These are phyloP conservation scores for Auriculariales sp. DNA, from an alignment of 768 basidiomycete species.

Conservation along the genomic window DNA sequence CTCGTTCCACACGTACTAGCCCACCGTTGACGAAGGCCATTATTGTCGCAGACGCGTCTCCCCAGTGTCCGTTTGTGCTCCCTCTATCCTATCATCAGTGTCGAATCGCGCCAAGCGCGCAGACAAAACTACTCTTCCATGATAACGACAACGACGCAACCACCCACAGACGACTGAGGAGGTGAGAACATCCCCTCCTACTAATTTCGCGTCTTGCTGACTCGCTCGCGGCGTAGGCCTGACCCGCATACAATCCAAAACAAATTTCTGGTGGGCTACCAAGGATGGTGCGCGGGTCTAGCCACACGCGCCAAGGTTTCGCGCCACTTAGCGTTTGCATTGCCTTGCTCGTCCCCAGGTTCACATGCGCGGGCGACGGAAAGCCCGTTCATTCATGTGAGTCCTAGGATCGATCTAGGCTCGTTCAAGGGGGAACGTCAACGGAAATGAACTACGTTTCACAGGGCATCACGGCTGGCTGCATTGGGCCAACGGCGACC, in stretches of 20 bases:
- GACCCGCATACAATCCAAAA: conserved; percentile 67
- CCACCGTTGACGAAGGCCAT: too few relatives aligned
- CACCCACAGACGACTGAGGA: too few relatives aligned
- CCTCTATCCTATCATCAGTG: too few relatives aligned
- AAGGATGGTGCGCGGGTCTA: conserved; percentile 51
- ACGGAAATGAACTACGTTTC: too few relatives aligned
- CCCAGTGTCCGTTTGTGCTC: too few relatives aligned
- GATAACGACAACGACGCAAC: too few relatives aligned
- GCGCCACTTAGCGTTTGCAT: conserved; percentile 9
- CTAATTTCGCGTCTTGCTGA: too few relatives aligned
- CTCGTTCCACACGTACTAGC: too few relatives aligned
- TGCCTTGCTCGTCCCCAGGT: conserved; percentile 28
- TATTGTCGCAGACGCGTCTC: too few relatives aligned
- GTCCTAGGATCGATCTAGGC: neutral
- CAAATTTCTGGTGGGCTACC: conserved; percentile 76
- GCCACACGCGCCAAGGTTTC: conserved; percentile 4
- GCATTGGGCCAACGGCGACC: conserved; percentile 65
- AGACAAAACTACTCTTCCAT: too few relatives aligned
- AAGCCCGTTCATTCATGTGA: conserved; percentile 47
- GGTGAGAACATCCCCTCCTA: too few relatives aligned
- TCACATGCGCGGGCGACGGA: conserved; percentile 57
- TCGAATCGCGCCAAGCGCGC: too few relatives aligned
- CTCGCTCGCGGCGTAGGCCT: conserved; percentile 24
- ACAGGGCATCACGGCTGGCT: conserved; percentile 72
- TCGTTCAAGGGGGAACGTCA: neutral